These are phyloP conservation scores for Symbiodinium natans DNA, from an alignment of 73 alveolate species.

Conservation along the genomic window DNA sequence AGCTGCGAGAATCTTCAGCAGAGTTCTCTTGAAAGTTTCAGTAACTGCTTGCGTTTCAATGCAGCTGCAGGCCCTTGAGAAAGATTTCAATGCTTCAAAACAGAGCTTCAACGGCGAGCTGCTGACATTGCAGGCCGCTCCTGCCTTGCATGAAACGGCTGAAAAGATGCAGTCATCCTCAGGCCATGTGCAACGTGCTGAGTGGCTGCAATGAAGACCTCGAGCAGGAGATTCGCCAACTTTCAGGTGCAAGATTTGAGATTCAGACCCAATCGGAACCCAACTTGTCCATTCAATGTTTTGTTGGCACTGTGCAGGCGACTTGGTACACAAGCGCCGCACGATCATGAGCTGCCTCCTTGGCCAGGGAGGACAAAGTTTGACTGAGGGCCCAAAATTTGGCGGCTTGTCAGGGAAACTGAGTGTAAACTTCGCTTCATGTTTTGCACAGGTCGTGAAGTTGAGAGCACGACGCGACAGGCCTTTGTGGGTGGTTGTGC, in stretches of 20 bases:
- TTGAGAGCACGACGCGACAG: conserved; percentile 87
- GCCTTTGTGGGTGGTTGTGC: not conserved
- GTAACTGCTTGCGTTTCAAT: too few relatives aligned
- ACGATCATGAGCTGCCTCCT: conserved; percentile 18
- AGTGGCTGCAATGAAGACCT: conserved; percentile 28
- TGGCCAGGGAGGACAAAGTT: not conserved
- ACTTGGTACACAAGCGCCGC: conserved; percentile 72
- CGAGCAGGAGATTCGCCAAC: conserved; percentile 59
- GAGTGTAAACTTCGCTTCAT: not conserved
- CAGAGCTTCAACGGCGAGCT: conserved; percentile 69
- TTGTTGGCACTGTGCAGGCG: conserved; percentile 38
- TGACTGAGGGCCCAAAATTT: not conserved
- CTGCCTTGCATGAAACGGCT: not conserved
- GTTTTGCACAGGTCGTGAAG: conserved; percentile 27
- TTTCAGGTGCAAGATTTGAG: not conserved
- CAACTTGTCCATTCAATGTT: too few relatives aligned
- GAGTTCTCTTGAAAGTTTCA: too few relatives aligned
- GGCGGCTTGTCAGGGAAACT: not conserved
- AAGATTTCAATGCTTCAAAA: conserved; percentile 70
- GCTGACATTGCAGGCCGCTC: conserved; percentile 32
- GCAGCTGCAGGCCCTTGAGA: conserved; percentile 52
- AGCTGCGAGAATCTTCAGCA: too few relatives aligned
- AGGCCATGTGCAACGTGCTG: conserved; percentile 61
- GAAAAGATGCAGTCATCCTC: too few relatives aligned
- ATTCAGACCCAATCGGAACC: too few relatives aligned